Base-by-base conservation (phyloP, 208 protist species). In the Trypanosoma lewisi region DNA sequence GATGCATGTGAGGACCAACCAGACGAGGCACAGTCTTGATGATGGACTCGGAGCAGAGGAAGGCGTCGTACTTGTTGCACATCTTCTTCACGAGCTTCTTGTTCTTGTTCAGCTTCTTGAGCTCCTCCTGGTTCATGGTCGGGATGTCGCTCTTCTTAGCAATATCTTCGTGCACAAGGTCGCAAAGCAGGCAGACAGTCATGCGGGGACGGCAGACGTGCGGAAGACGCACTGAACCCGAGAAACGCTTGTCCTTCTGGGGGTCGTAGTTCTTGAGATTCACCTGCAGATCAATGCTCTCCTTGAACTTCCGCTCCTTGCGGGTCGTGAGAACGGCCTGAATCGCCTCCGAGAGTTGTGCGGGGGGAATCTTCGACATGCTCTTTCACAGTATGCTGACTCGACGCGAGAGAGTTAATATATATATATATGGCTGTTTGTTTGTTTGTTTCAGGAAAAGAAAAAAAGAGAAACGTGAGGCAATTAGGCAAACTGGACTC, bases 221-320 rank as follows among this genome's bases (percentile, higher is more conserved):
- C 56, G 97, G 96, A 31, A 99, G 95, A 58, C 93, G 84, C 55
- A 99, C 67, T 56, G 96, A 89, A 70, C 97, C 98, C 50, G 82
- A 91, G 96, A 99, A 99, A 97, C 98, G 98, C 91, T 99, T 99
- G 91, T 99, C 99, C 86, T 98, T 98, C 72, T 97, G 87, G 76
- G 98, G 85, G 82, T 99, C 98, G 89, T 99, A 99, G 90, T 99
- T 98, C 97, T 99, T 99, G 28, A 99, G 92, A 63, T 98, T 98
- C 67, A 99, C 95, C 90, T 99, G 98, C 21, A 99, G 91, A 72
- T 99, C 99, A 63, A 99, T 85, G 71, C 97, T 98, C 91, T 99
- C 98, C 44, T 91, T 71, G 90, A 99, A 99, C 74, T 97, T 97
- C 62, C 97, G 79, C 76, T 90, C 76, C 87, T 96, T 96, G 27